phyloP scores from a whole-genome alignment of 495 filamentous ascomycete species.

The Aspergillus campestris region DNA sequence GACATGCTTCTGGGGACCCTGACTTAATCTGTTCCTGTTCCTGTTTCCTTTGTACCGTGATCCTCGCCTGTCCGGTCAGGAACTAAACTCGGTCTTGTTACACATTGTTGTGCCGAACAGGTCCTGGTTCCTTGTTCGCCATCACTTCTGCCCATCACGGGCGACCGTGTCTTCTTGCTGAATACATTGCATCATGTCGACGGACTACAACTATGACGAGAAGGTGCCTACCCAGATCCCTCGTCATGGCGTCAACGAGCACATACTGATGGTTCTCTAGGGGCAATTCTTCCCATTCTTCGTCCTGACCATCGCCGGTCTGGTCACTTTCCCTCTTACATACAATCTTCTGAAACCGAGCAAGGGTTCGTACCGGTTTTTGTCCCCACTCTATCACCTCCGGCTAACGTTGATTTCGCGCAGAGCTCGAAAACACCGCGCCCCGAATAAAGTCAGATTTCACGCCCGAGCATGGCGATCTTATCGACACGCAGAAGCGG shows the following conservation, averaged over 20 bases:
- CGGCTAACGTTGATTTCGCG: not conserved
- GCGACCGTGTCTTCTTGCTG: conserved; percentile 31
- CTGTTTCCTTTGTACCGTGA: not conserved
- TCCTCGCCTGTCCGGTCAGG: not conserved
- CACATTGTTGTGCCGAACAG: not conserved
- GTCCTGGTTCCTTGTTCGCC: conserved; percentile 1
- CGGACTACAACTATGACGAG: conserved; percentile 97
- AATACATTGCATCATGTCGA: conserved; percentile 62
- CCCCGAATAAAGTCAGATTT: conserved; percentile 66
- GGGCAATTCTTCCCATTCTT: conserved; percentile 99
- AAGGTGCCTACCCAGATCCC: conserved; percentile 41
- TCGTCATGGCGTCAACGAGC: not conserved
- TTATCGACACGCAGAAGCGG: conserved; percentile 76
- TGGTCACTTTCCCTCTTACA: conserved; percentile 86
- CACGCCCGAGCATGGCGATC: conserved; percentile 70
- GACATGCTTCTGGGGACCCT: conserved; percentile 13
- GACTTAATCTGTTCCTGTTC: conserved; percentile 7
- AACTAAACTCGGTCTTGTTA: too few species aligned
- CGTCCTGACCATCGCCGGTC: conserved; percentile 78
- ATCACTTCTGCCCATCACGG: conserved; percentile 18
- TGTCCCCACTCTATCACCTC: not conserved
- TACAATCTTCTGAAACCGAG: conserved; percentile 73
- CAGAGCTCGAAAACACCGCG: conserved; percentile 59
- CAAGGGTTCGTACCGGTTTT: conserved; percentile 48
- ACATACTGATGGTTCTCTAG: conserved; percentile 29